These are phyloP conservation scores for Withania somnifera DNA, from an alignment of 305 asterid species.

Conservation along the genomic window DNA sequence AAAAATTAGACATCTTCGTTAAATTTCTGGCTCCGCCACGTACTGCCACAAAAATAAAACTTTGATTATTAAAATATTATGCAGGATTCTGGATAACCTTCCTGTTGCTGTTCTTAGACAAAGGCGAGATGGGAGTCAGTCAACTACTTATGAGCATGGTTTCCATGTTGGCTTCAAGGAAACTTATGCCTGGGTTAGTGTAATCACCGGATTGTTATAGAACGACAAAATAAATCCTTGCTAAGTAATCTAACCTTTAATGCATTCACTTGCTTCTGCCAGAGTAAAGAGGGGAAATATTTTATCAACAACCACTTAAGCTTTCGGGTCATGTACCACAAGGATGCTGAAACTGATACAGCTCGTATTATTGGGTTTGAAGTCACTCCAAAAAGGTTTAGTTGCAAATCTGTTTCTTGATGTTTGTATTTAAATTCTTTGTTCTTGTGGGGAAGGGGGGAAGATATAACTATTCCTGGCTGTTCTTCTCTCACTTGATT, in stretches of 20 bases:
- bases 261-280: constrained; percentile 18
- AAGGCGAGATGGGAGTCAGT: constrained; percentile 63
- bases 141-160: constrained; percentile 80
- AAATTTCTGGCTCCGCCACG: no score
- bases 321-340: constrained; percentile 90
- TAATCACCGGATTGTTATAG: constrained; percentile 7
- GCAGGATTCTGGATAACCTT: constrained; percentile 94
- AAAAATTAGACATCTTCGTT: no score
- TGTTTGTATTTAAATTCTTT: not conserved
- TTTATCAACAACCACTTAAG: constrained; percentile 82
- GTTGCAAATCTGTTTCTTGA: not conserved
- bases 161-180: constrained; percentile 96
- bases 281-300: constrained; percentile 88
- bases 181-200: constrained; percentile 75
- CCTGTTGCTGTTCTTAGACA: constrained; percentile 88
- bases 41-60: not conserved
- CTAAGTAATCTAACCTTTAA: constrained; percentile 1
- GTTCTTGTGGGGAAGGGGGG: no score
- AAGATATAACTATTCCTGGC: no score
- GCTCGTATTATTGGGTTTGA: constrained; percentile 96
- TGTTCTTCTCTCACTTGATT: not conserved
- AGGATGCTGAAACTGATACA: constrained; percentile 55
- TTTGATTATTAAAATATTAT: constrained; percentile 1
- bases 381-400: constrained; percentile 82
- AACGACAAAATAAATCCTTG: not conserved